phyloP scores from a whole-genome alignment of 2,329 filamentous ascomycete genomes.

The Furcasterigmium sp. region DNA sequence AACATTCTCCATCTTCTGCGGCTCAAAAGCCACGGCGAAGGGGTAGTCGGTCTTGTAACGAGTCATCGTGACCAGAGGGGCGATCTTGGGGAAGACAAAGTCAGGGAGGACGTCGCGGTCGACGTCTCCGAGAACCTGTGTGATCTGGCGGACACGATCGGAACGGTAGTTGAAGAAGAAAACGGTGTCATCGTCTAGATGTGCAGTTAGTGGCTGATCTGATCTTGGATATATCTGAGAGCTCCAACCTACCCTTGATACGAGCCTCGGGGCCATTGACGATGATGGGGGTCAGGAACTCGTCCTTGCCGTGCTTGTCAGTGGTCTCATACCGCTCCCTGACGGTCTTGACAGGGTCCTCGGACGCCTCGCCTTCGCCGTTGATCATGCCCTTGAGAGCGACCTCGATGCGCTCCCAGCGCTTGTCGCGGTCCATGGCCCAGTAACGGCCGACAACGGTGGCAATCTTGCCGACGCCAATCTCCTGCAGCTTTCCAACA shows the following conservation, averaged over 20 bases:
- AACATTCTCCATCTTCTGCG: constrained; percentile 97
- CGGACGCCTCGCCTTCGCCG: constrained; percentile 81
- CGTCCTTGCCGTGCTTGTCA: constrained; percentile 69
- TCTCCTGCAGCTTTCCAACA: constrained; percentile 72
- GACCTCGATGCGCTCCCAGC: constrained; percentile 91
- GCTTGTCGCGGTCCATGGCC: constrained; percentile 99
- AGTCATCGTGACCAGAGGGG: constrained; percentile 87
- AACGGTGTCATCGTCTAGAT: constrained; percentile 77
- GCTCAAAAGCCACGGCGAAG: constrained; percentile 87
- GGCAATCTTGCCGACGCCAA: constrained; percentile 81
- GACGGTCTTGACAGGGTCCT: constrained; percentile 80
- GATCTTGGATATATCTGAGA: too few relatives aligned
- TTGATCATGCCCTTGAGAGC: constrained; percentile 80
- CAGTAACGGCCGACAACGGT: constrained; percentile 96
- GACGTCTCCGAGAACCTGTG: constrained; percentile 85
- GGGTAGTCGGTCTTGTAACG: constrained; percentile 95
- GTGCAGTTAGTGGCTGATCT: constrained; percentile 5
- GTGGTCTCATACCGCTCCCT: constrained; percentile 81
- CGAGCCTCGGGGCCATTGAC: constrained; percentile 80
- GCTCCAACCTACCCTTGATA: constrained; percentile 62
- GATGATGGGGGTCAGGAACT: constrained; percentile 98
- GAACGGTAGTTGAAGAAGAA: constrained; percentile 99
- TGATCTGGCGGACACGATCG: constrained; percentile 93
- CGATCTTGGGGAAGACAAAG: constrained; percentile 90
- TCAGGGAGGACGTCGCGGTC: constrained; percentile 88